Conservation (phyloP, 768 basidiomycete species). For the Ramaria sp. region DNA sequence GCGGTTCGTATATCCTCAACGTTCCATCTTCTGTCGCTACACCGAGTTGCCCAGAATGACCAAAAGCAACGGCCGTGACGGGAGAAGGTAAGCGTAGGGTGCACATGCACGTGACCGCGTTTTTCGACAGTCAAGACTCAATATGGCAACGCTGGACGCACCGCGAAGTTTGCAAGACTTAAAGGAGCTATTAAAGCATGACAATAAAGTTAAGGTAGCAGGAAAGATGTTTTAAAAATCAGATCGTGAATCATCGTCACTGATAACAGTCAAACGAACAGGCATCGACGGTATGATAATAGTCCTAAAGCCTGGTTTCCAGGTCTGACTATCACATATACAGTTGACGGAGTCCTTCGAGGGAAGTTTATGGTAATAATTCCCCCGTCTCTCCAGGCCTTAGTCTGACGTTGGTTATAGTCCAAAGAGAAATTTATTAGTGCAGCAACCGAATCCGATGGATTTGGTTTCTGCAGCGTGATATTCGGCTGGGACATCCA, state of each 20-base stretch:
- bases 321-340: not conserved
- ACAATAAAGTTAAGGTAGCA: constrained; percentile 88
- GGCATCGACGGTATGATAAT: constrained; percentile 58
- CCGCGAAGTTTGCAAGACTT: constrained; percentile 53
- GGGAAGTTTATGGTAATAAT: constrained; percentile 82
- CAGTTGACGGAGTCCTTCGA: constrained; percentile 87
- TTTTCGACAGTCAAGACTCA: not conserved
- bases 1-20: constrained; percentile 53
- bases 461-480: constrained; percentile 91
- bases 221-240: constrained; percentile 40
- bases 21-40: constrained; percentile 50
- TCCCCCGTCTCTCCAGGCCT: not conserved
- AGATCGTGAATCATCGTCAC: not conserved
- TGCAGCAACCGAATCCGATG: constrained; percentile 56
- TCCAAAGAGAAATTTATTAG: constrained; percentile 86
- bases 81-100: not conserved
- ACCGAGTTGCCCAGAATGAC: not conserved
- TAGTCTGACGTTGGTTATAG: constrained; percentile 29
- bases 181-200: constrained; percentile 37
- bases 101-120: not conserved
- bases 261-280: constrained; percentile 12
- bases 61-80: constrained; percentile 2
- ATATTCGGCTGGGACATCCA: constrained; percentile 95
- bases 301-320: not conserved
- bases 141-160: constrained; percentile 15